Evolutionary conservation across 2,329 filamentous ascomycete genomes (phyloP).

Genomic region (Diaporthe ampelina): DNA sequence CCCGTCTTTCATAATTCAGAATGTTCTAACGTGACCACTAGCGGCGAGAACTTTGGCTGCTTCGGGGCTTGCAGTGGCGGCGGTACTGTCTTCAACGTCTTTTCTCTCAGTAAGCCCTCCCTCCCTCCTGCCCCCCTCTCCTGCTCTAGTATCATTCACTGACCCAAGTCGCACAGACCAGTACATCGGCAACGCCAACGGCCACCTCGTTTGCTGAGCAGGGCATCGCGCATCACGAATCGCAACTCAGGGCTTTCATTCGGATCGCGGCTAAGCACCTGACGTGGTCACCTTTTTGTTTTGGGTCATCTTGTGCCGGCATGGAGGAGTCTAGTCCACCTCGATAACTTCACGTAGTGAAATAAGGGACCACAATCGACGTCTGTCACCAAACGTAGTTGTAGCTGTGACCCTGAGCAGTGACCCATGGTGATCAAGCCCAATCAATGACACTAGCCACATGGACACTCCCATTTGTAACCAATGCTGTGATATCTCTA

Average conservation of each 20-base stretch:
- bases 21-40: too few relatives aligned
- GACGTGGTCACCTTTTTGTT: neutral
- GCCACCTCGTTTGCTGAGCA: neutral
- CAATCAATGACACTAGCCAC: neutral
- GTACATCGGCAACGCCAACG: neutral
- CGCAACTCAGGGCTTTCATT: neutral
- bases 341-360: neutral
- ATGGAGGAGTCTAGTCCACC: neutral
- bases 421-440: neutral
- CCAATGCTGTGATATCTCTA: neutral
- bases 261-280: neutral
- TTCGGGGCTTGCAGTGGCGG: neutral
- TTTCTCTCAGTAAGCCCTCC: neutral
- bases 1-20: too few relatives aligned
- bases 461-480: neutral
- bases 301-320: neutral
- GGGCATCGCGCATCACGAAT: neutral
- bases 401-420: neutral
- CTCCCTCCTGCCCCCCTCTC: neutral
- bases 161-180: neutral
- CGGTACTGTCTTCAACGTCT: neutral
- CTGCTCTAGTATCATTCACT: neutral
- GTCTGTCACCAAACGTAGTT: neutral
- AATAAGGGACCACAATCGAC: neutral
- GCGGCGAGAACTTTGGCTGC: constrained; percentile 3